Evolutionary conservation across 2,329 filamentous ascomycete species (phyloP), one percentile per base, ranked within the genome.

Genomic region (Amauroascus verrucosus): DNA sequence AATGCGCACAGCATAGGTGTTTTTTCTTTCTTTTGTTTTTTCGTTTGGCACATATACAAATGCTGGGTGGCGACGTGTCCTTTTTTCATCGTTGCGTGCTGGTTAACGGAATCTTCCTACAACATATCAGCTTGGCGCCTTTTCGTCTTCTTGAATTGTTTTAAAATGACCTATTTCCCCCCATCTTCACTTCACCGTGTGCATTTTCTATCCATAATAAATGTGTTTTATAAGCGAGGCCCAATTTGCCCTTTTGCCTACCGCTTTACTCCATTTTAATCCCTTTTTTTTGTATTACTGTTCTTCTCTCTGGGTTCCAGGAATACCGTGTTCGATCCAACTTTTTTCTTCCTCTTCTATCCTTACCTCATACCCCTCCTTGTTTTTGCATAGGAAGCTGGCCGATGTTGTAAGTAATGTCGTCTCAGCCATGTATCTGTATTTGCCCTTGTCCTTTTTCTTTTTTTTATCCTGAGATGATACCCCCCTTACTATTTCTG

Each of bases 121-220:
- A 6, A n/a, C 13, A 7, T 13, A 35, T 35, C 7, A 16, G 2
- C 35, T 18, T 38, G 33, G 6, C 22, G 24, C 2, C 18, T 41
- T 3, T 30, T 44, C 24, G 18, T 14, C 32, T 44, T 52, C 26
- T 30, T 52, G 43, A 24, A 35, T 9, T 37, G 33, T 52, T 33
- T 52, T 52, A 43, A n/a, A 51, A 28, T 50, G 38, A 51, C 20
- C 11, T 40, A 30, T 48, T 43, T 22, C 14, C 11, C n/a, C 16
- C 26, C 18, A 14, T 30, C 32, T 41, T 20, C 11, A 41, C 22
- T 22, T 44, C 9, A 13, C 2, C 37, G 18, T 51, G 35, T 41
- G 28, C 40, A 44, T 51, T 40, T 30, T 43, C 7, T n/a, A 16
- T 14, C 6, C 20, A 11, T 26, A 26, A n/a, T 43, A 16, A 22